Evolutionary conservation across 2,329 filamentous ascomycete genomes (phyloP), one percentile per base, ranked within the genome.

Genomic region (Curvularia verruculosa): DNA sequence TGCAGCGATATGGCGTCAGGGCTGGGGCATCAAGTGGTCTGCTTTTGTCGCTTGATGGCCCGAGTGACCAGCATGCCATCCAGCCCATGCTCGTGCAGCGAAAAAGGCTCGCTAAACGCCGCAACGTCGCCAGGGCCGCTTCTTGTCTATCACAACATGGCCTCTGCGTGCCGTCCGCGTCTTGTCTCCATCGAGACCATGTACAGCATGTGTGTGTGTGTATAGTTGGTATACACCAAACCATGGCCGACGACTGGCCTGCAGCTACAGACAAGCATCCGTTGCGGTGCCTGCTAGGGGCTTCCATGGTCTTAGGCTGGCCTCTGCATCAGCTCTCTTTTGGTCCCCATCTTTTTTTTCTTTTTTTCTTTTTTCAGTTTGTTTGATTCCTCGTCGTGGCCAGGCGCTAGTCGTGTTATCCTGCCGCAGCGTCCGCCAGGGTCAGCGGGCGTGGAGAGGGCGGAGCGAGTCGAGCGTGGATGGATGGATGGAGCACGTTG

Each of bases 1-100:
- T 61, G 64, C 63, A 62, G 64, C 57, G 50, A 51, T 51, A 64
- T 64, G 62, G 63, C 66, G 63, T 65, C 59, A 63, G 64, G 23
- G 61, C 56, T 61, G 31, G 31, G 29, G 29, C 29, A 15, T 34
- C 29, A 15, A 34, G 29, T 34, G 29, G 29, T 15, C 29, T 34
- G 29, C 56, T 29, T n/a, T 29, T 10, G 8, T 29, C 28, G 28
- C 28, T 10, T 10, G 28, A 10, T 10, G 28, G 28, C 28, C 26
- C 28, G 28, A 29, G 28, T 29, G 28, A 29, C 28, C 28, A 29
- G 28, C 28, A 29, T 29, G 6, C 28, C 28, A 29, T 29, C 28
- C 58, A 57, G 59, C 55, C 54, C 13, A 13, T 54, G 63, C 58
- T 63, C 45, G 58, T 66, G 67, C 63, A 59, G 52, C 60, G n/a